phyloP scores from a whole-genome alignment of 306 rosid genomes.

The Albizia julibrissin region DNA sequence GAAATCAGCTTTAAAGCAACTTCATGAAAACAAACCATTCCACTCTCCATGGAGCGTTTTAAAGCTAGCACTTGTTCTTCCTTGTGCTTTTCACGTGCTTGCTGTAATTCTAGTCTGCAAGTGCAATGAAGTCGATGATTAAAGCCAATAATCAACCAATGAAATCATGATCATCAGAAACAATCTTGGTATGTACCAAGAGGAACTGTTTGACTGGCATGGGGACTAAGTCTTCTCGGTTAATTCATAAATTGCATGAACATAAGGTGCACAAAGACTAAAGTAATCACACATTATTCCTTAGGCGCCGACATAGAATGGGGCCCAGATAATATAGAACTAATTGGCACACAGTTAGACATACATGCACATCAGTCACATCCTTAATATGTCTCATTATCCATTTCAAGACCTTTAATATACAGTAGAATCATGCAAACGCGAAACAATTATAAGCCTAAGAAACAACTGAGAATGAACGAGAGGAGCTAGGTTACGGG shows the following conservation, averaged over 20 bases:
- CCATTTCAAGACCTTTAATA: conserved; percentile 20
- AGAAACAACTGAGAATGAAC: not conserved
- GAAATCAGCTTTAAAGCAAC: conserved; percentile 9
- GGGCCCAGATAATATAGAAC: not conserved
- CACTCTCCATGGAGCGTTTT: conserved; percentile 85
- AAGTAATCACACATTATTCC: not conserved
- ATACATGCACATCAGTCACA: not conserved
- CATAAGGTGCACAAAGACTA: not conserved
- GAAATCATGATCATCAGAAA: conserved; percentile 18
- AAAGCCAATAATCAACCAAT: not conserved
- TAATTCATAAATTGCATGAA: not conserved
- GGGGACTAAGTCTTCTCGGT: not conserved
- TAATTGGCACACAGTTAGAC: not conserved
- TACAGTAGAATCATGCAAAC: not conserved
- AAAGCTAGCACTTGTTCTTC: conserved; percentile 79
- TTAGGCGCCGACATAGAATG: not conserved
- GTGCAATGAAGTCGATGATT: conserved; percentile 8
- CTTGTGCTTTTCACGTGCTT: conserved; percentile 82
- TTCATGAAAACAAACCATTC: conserved; percentile 69
- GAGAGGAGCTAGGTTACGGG: not conserved
- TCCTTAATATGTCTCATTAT: not conserved
- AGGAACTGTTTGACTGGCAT: conserved; percentile 1
- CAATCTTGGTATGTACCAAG: not conserved
- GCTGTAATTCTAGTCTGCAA: conserved; percentile 74
- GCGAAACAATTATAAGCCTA: not conserved